Evolutionary conservation across 257 asterid genomes (phyloP).

Genomic region (Solanum etuberosum): DNA sequence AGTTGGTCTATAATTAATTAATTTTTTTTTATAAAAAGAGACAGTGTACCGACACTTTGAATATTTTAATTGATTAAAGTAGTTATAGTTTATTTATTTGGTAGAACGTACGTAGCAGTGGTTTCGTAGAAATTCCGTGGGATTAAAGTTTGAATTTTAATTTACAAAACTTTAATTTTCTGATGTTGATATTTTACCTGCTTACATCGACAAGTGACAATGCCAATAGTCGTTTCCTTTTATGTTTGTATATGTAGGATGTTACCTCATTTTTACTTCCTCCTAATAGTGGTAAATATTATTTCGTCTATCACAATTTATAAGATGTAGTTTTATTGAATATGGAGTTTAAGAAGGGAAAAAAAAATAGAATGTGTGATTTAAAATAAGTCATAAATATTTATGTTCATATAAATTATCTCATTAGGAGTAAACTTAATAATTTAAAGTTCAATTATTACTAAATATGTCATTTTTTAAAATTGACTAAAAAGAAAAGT

Average conservation of each 20-base stretch:
- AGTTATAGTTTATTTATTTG: neutral
- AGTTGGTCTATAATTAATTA: neutral
- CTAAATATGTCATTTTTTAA: too few relatives aligned
- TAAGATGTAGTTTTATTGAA: too few relatives aligned
- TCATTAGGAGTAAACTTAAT: too few relatives aligned
- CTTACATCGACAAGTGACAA: neutral
- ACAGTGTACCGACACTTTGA: constrained; percentile 27
- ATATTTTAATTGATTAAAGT: neutral
- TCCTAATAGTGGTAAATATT: neutral
- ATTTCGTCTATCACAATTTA: neutral
- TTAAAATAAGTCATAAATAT: too few relatives aligned
- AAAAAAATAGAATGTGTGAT: too few relatives aligned
- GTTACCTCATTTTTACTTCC: neutral
- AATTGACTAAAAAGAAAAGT: too few relatives aligned
- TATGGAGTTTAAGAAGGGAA: too few relatives aligned
- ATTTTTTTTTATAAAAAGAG: neutral
- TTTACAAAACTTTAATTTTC: neutral
- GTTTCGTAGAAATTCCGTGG: constrained; percentile 6
- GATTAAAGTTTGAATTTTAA: neutral
- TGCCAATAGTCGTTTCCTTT: neutral
- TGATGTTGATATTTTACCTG: neutral
- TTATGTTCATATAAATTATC: too few relatives aligned
- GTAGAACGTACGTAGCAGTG: neutral
- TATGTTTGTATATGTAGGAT: neutral
- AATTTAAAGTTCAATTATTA: too few relatives aligned